These are phyloP conservation scores for Cytospora chrysosperma DNA, from an alignment of 2,329 filamentous ascomycete genomes.

Conservation along the genomic window DNA sequence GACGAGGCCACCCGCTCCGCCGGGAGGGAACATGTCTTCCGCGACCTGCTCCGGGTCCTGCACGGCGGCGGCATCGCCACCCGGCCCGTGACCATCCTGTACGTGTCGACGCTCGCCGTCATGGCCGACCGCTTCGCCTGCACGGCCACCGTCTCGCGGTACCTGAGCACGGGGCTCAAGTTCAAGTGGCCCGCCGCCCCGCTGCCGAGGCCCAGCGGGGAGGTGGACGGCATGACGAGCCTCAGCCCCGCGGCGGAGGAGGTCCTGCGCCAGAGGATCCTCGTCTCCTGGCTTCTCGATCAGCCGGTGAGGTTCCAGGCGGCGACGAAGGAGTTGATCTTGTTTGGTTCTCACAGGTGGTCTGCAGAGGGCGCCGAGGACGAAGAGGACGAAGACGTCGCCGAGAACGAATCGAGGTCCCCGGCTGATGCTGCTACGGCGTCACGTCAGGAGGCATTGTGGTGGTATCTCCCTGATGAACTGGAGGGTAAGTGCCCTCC, in stretches of 20 bases:
- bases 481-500: slow-evolving; percentile 56
- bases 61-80: slow-evolving; percentile 54
- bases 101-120: slow-evolving; percentile 66
- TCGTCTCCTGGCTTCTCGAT: slow-evolving; percentile 65
- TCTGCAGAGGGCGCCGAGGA: slow-evolving; percentile 39
- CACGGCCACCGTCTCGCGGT: slow-evolving; percentile 51
- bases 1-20: slow-evolving; percentile 64
- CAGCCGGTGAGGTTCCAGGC: slow-evolving; percentile 59
- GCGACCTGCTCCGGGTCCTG: slow-evolving; percentile 65
- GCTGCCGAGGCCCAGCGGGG: slow-evolving; percentile 29
- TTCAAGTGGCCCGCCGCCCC: slow-evolving; percentile 54
- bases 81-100: slow-evolving; percentile 54
- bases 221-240: slow-evolving; percentile 36
- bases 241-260: slow-evolving; percentile 57
- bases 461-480: slow-evolving; percentile 71
- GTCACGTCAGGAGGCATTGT: slow-evolving; percentile 44
- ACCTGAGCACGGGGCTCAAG: slow-evolving; percentile 49
- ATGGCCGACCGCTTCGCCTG: slow-evolving; percentile 75
- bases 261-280: slow-evolving; percentile 65
- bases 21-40: slow-evolving; percentile 60
- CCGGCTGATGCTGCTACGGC: slow-evolving; percentile 27
- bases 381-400: slow-evolving; percentile 24
- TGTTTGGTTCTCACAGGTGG: slow-evolving; percentile 64
- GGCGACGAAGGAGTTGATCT: slow-evolving; percentile 64
- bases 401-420: slow-evolving; percentile 32